Conservation (phyloP, 2,329 filamentous ascomycete species). For the Fonsecaea nubica region DNA sequence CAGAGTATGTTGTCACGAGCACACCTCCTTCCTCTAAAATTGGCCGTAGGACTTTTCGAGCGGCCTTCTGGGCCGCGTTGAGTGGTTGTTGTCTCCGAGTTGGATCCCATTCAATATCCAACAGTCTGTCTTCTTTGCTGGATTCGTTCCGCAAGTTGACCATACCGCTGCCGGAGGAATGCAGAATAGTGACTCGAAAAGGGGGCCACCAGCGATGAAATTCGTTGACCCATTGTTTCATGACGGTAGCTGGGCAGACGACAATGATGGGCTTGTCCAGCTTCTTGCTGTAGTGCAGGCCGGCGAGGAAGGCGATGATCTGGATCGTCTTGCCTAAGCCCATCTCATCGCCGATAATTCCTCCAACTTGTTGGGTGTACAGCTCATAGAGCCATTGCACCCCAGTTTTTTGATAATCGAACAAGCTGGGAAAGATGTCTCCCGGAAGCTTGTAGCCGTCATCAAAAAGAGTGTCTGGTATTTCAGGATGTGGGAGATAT, state of each 20-base stretch:
- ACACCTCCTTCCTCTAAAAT: slow-evolving; percentile 88
- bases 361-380: slow-evolving; percentile 86
- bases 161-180: slow-evolving; percentile 97
- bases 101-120: slow-evolving; percentile 61
- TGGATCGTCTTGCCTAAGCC: slow-evolving; percentile 94
- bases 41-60: slow-evolving; percentile 78
- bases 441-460: slow-evolving; percentile 82
- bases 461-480: slow-evolving; percentile 75
- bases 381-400: slow-evolving; percentile 96
- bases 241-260: slow-evolving; percentile 90
- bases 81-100: slow-evolving; percentile 47
- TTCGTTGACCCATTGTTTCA: slow-evolving; percentile 98
- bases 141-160: slow-evolving; percentile 72
- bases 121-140: slow-evolving; percentile 68
- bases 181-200: slow-evolving; percentile 91
- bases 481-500: slow-evolving; percentile 83
- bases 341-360: slow-evolving; percentile 98
- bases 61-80: slow-evolving; percentile 70
- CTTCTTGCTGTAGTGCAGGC: slow-evolving; percentile 87
- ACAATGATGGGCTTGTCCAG: slow-evolving; percentile 85
- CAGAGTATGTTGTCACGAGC: slow-evolving; percentile 92
- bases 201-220: slow-evolving; percentile 99
- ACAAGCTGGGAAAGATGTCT: slow-evolving; percentile 89
- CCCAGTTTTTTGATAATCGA: slow-evolving; percentile 96
- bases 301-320: slow-evolving; percentile 81